Conservation (phyloP, 2,329 filamentous ascomycete genomes). For the Fusarium lyarnte region DNA sequence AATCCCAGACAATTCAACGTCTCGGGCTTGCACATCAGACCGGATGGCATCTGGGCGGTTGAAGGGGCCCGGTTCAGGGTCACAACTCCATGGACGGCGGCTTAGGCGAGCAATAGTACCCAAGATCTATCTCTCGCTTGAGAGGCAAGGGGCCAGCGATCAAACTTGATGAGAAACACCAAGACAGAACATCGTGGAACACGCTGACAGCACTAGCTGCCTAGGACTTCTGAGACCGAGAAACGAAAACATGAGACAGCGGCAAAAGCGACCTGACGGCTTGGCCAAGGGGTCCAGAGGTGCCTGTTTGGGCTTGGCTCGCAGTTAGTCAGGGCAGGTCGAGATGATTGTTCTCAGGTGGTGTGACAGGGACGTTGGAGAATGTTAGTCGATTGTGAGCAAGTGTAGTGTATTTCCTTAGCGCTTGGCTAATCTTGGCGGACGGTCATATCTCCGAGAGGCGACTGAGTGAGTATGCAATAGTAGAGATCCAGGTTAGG, state of each 20-base stretch:
- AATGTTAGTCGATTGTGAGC: constrained; percentile 24
- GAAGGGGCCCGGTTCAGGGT: constrained; percentile 33
- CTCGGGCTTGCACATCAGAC: constrained; percentile 46
- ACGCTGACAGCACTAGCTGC: constrained; percentile 15
- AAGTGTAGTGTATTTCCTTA: constrained; percentile 5
- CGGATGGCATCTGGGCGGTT: constrained; percentile 42
- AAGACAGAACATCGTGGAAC: constrained; percentile 26
- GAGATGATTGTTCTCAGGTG: constrained; percentile 23
- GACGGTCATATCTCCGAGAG: constrained; percentile 16
- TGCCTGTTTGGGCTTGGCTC: constrained; percentile 1
- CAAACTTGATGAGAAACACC: constrained; percentile 40
- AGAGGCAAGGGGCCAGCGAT: constrained; percentile 20
- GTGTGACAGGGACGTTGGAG: constrained; percentile 28
- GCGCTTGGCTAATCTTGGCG: constrained; percentile 35
- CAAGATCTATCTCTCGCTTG: not conserved
- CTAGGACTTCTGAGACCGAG: constrained; percentile 26
- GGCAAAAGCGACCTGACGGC: constrained; percentile 6
- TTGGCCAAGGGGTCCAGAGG: constrained; percentile 11
- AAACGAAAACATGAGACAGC: constrained; percentile 37
- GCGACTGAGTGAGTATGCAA: not conserved
- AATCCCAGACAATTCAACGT: constrained; percentile 44
- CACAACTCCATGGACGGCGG: constrained; percentile 21
- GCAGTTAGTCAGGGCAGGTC: not conserved
- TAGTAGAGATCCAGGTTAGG: constrained; percentile 2
- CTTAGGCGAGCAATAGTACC: constrained; percentile 12